Conservation (phyloP, 495 filamentous ascomycete species). For the Amniculicola lignicola region DNA sequence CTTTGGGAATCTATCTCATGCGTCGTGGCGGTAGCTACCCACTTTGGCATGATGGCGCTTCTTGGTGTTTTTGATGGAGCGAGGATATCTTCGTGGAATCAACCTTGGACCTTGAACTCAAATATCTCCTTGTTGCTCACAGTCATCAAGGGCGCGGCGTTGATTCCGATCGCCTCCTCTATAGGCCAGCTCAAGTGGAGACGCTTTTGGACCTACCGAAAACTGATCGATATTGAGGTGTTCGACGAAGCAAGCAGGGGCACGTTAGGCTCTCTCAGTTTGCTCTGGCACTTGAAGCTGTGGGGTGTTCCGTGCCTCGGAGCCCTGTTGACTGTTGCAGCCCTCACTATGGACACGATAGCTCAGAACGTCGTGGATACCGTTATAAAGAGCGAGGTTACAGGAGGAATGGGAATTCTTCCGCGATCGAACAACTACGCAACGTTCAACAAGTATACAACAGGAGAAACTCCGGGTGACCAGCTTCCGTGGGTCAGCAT, state of each 20-base stretch:
- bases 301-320: slow-evolving; percentile 21
- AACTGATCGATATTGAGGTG: slow-evolving; percentile 5
- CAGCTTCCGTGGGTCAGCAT: slow-evolving; percentile 3
- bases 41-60: slow-evolving; percentile 3
- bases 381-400: neutral
- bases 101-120: slow-evolving; percentile 5
- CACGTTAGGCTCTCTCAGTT: neutral
- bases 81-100: slow-evolving; percentile 3
- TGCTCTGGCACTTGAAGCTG: slow-evolving; percentile 4
- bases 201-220: slow-evolving; percentile 11
- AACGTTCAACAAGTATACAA: neutral
- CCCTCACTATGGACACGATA: slow-evolving; percentile 10
- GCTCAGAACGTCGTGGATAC: slow-evolving; percentile 14
- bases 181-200: slow-evolving; percentile 21
- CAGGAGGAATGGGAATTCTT: neutral
- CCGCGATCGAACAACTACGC: slow-evolving; percentile 6
- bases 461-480: neutral
- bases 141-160: slow-evolving; percentile 10
- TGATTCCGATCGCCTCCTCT: slow-evolving; percentile 6
- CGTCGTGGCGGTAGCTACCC: neutral
- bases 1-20: slow-evolving; percentile 1
- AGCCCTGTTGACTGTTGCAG: slow-evolving; percentile 9
- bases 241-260: slow-evolving; percentile 25
- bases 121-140: slow-evolving; percentile 8
- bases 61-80: slow-evolving; percentile 1